Evolutionary conservation across 2,329 filamentous ascomycete species (phyloP).

Genomic region (Chaetomiaceae sp.): DNA sequence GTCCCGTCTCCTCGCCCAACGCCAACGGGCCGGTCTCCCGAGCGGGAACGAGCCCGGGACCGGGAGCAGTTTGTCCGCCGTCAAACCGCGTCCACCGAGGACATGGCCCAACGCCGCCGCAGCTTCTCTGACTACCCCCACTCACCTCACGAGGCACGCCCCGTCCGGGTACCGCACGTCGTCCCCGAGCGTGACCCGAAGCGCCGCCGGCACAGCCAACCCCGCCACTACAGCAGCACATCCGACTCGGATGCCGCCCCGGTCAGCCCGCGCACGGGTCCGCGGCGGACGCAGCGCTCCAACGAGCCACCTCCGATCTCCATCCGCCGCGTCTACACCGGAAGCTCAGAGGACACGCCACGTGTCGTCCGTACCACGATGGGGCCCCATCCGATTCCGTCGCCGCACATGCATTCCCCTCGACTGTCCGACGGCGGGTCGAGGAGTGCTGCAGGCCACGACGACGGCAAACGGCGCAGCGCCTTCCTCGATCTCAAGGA

Average conservation of each 20-base stretch:
- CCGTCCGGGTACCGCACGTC: constrained; percentile 29
- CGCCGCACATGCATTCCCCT: constrained; percentile 20
- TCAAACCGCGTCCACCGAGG: constrained; percentile 34
- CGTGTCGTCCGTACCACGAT: constrained; percentile 19
- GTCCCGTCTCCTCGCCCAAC: constrained; percentile 27
- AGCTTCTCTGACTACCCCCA: constrained; percentile 49
- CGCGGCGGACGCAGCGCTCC: constrained; percentile 20
- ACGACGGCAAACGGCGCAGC: constrained; percentile 35
- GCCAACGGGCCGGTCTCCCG: constrained; percentile 24
- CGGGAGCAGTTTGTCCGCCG: constrained; percentile 28
- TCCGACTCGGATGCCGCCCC: constrained; percentile 38
- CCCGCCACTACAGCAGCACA: constrained; percentile 39
- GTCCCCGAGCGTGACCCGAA: constrained; percentile 32
- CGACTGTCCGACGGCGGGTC: constrained; percentile 2
- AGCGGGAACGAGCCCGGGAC: constrained; percentile 21
- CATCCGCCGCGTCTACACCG: constrained; percentile 31
- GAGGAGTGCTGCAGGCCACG: constrained; percentile 17
- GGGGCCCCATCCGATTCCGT: constrained; percentile 27
- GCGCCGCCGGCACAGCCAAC: constrained; percentile 46
- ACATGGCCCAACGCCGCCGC: constrained; percentile 41
- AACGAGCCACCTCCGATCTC: constrained; percentile 29
- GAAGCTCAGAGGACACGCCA: constrained; percentile 16
- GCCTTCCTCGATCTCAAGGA: constrained; percentile 37
- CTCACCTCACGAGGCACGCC: constrained; percentile 29
- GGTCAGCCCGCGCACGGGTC: constrained; percentile 21